These are phyloP conservation scores for Jacaranda copaia DNA, from an alignment of 257 asterid genomes.

Conservation along the genomic window DNA sequence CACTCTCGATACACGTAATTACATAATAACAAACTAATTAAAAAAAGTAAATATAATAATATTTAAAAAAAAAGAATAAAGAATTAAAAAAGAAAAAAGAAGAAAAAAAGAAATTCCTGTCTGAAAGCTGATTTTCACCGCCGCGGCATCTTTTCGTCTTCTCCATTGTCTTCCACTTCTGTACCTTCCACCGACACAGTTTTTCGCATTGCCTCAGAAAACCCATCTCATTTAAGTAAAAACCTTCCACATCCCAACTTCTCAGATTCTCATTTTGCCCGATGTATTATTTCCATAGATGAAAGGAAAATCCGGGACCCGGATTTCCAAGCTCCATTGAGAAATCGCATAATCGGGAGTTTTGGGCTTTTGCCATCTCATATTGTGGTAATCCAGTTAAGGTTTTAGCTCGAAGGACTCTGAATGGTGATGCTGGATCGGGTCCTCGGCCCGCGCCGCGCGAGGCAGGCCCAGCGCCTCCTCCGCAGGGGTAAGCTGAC, in stretches of 20 bases:
- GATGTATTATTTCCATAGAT: not conserved
- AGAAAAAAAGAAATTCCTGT: not conserved
- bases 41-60: not conserved
- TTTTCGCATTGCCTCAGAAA: not conserved
- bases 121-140: constrained; percentile 20
- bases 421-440: constrained; percentile 62
- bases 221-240: constrained; percentile 10
- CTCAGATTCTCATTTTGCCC: constrained; percentile 31
- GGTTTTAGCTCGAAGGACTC: constrained; percentile 11
- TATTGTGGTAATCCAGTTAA: not conserved
- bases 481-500: constrained; percentile 75
- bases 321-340: not conserved
- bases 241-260: not conserved
- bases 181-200: constrained; percentile 31
- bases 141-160: constrained; percentile 8
- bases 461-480: constrained; percentile 65
- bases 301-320: not conserved
- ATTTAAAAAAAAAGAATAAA: not conserved
- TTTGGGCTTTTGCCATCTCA: not conserved
- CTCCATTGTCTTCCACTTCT: constrained; percentile 16
- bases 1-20: constrained; percentile 23
- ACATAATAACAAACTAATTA: not conserved
- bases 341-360: not conserved
- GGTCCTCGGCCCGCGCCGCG: constrained; percentile 61
- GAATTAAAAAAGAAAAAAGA: not conserved